Conservation (phyloP, 768 basidiomycete genomes). For the Cyclocybe cylindracea region DNA sequence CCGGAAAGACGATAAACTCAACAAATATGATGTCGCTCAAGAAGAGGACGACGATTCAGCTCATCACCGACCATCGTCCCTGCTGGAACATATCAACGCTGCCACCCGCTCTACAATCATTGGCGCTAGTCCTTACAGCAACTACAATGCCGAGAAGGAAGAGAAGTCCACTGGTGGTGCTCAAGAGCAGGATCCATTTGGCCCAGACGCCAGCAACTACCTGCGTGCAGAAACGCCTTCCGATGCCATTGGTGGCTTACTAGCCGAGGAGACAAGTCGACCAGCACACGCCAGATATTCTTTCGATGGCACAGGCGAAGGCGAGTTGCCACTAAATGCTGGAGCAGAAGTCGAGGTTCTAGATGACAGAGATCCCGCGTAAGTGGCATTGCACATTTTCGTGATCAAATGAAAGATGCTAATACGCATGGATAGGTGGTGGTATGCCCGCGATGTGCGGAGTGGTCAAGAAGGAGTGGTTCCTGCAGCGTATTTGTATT, state of each 20-base stretch:
- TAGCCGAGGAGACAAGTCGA: constrained; percentile 68
- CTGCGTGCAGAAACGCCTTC: constrained; percentile 81
- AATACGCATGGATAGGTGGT: constrained; percentile 64
- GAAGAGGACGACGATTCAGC: constrained; percentile 77
- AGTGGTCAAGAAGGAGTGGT: constrained; percentile 88
- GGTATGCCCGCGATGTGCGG: constrained; percentile 83
- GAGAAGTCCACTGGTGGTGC: constrained; percentile 39
- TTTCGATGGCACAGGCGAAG: constrained; percentile 78
- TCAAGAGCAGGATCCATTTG: constrained; percentile 58
- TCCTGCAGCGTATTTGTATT: constrained; percentile 90
- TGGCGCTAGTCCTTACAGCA: constrained; percentile 46
- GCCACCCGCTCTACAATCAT: constrained; percentile 85
- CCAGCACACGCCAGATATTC: constrained; percentile 82
- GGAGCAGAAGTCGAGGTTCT: constrained; percentile 76
- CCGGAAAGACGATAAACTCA: constrained; percentile 70
- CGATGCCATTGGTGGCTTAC: constrained; percentile 65
- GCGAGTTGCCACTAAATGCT: constrained; percentile 69
- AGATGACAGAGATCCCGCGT: constrained; percentile 82
- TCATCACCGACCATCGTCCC: constrained; percentile 81
- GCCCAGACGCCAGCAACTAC: constrained; percentile 76
- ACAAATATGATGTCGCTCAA: constrained; percentile 63
- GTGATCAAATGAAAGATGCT: constrained; percentile 10
- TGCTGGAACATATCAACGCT: constrained; percentile 89
- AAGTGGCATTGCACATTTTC: constrained; percentile 31
- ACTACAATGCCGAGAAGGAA: constrained; percentile 53